Conservation (phyloP, 2,329 filamentous ascomycete genomes). For the Stagonosporopsis chrysanthemi region DNA sequence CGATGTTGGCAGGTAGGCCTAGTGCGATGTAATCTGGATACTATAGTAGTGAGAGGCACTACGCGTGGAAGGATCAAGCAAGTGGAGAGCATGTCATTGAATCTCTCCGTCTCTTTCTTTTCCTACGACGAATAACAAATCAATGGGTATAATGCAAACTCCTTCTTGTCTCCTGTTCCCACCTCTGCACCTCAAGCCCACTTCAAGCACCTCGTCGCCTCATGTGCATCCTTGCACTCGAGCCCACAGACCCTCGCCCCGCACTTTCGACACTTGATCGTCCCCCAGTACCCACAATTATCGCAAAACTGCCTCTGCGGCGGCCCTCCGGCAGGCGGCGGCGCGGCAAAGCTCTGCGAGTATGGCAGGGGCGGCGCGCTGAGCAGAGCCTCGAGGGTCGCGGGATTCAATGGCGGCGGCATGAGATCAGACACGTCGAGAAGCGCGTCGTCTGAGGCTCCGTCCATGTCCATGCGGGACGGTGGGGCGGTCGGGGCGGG, state of each 20-base stretch:
- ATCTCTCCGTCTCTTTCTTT: not conserved
- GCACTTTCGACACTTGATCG: constrained; percentile 78
- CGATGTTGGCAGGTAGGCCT: too few species aligned
- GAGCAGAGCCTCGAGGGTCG: constrained; percentile 70
- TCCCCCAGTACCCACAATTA: constrained; percentile 83
- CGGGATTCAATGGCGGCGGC: constrained; percentile 65
- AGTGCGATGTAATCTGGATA: too few species aligned
- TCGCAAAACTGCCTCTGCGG: constrained; percentile 72
- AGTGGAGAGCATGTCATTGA: not conserved
- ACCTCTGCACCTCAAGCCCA: constrained; percentile 34
- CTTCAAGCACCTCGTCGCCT: constrained; percentile 67
- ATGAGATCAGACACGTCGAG: constrained; percentile 62
- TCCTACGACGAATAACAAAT: not conserved
- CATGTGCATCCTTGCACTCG: constrained; percentile 75
- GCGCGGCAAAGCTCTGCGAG: constrained; percentile 63
- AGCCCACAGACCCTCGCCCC: constrained; percentile 79
- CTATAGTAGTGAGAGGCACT: not conserved
- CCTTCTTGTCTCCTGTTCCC: not conserved
- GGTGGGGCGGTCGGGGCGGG: constrained; percentile 24
- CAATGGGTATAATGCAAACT: constrained; percentile 26
- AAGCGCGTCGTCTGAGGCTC: constrained; percentile 58
- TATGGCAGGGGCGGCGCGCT: constrained; percentile 72
- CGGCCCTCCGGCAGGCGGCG: constrained; percentile 55
- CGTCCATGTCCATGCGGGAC: constrained; percentile 21
- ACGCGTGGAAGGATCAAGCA: not conserved